Evolutionary conservation across 306 rosid genomes (phyloP).

Genomic region (Glycine latifolia): DNA sequence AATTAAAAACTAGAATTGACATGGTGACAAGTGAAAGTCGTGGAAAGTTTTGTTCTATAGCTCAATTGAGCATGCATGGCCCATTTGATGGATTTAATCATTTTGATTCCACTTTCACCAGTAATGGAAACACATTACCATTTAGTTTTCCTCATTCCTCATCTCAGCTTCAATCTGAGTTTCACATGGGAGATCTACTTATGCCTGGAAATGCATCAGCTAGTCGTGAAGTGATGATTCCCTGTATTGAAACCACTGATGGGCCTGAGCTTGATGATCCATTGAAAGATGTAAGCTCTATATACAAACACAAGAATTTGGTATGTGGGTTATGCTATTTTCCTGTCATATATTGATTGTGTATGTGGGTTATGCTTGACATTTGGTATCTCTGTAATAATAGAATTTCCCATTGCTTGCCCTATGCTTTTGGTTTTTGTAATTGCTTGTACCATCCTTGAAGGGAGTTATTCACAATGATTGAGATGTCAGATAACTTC

Average conservation of each 20-base stretch:
- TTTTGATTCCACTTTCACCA: conserved; percentile 45
- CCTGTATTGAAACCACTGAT: conserved; percentile 43
- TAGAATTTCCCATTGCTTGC: conserved; percentile 10
- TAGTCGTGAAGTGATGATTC: conserved; percentile 46
- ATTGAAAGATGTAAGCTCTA: conserved; percentile 58
- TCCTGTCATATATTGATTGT: too few relatives aligned
- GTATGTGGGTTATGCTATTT: not conserved
- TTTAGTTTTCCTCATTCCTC: conserved; percentile 47
- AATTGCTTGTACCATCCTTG: not conserved
- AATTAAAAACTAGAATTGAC: conserved; percentile 63
- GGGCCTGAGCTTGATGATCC: conserved; percentile 37
- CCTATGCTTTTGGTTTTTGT: conserved; percentile 14
- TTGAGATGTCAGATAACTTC: not conserved
- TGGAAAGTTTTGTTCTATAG: conserved; percentile 49
- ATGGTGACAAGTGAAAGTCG: conserved; percentile 59
- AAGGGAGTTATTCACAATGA: not conserved
- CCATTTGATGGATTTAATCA: conserved; percentile 45
- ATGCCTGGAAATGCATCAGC: conserved; percentile 51
- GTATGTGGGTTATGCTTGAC: conserved; percentile 8
- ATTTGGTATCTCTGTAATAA: not conserved
- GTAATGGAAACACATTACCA: conserved; percentile 40
- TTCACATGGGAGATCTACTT: conserved; percentile 47
- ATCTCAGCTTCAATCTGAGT: conserved; percentile 48
- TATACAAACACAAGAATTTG: not conserved
- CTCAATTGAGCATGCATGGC: conserved; percentile 45